A percentile compares a stretch with the other conserved stretches of the same genome.
Evolutionary conservation across 305 asterid genomes (phyloP).

Genomic region (Fraxinus paxiana): DNA sequence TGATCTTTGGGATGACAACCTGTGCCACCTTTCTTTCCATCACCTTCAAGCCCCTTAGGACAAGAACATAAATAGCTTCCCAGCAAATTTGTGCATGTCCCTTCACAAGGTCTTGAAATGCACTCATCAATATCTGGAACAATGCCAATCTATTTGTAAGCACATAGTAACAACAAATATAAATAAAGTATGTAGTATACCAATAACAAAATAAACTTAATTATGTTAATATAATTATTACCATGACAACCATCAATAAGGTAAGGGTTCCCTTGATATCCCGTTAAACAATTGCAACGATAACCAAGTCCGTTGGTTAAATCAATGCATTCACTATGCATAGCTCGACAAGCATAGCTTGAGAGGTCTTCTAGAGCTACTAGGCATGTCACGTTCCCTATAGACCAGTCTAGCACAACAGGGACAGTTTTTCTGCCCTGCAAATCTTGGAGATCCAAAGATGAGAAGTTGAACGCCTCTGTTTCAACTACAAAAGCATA

Average conservation of each 20-base stretch:
- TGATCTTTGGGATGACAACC: constrained; percentile 2
- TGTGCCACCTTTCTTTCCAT: constrained; percentile 9
- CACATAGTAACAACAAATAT: not conserved
- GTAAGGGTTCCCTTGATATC: constrained; percentile 28
- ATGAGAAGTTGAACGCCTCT: constrained; percentile 16
- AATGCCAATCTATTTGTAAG: not conserved
- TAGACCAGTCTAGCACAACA: constrained; percentile 3
- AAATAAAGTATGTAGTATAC: not conserved
- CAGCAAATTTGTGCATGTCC: not conserved
- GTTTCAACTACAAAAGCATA: constrained; percentile 16
- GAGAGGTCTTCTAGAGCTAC: constrained; percentile 6
- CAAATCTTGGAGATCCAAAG: not conserved
- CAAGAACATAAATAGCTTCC: constrained; percentile 24
- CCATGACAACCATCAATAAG: constrained; percentile 24
- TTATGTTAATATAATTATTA: not conserved
- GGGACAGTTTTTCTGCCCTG: not conserved
- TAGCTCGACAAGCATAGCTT: constrained; percentile 21
- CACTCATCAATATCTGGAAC: constrained; percentile 25
- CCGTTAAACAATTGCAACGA: constrained; percentile 17
- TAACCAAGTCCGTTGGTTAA: constrained; percentile 19
- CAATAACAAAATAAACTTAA: constrained; percentile 14
- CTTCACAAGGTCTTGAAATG: constrained; percentile 9
- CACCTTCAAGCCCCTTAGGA: constrained; percentile 15
- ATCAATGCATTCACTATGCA: constrained; percentile 18
- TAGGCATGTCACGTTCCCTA: constrained; percentile 11